Evolutionary conservation across 352 stramenopile species (phyloP).

Genomic region (Phytopythium chamaehyphon): DNA sequence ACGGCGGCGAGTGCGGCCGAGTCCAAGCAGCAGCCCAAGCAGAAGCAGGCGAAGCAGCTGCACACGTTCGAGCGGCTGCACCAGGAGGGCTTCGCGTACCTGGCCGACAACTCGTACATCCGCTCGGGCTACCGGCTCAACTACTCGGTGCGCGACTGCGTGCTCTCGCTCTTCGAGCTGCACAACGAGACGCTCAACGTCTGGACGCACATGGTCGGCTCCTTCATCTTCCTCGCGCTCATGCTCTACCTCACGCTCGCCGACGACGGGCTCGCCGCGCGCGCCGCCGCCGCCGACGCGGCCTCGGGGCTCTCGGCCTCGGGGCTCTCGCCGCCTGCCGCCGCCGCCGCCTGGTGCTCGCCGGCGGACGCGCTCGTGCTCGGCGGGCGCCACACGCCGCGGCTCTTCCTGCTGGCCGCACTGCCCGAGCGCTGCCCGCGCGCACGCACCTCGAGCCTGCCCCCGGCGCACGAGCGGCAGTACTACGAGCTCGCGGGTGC

Average conservation of each 20-base stretch:
- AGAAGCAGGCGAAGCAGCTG: conserved; percentile 19
- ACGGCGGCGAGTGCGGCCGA: no score
- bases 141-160: conserved; percentile 77
- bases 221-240: conserved; percentile 79
- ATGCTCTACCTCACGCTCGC: conserved; percentile 72
- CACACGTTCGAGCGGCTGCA: conserved; percentile 78
- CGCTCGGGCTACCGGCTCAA: conserved; percentile 78
- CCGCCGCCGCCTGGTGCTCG: background rate
- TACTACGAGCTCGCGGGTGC: conserved; percentile 80
- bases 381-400: conserved; percentile 44
- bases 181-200: conserved; percentile 90
- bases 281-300: background rate
- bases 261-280: conserved; percentile 31
- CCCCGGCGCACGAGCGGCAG: conserved; percentile 25
- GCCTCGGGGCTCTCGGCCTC: conserved; percentile 7
- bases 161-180: conserved; percentile 79
- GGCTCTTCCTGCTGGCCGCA: conserved; percentile 33
- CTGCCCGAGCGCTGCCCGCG: conserved; percentile 42
- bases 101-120: conserved; percentile 88
- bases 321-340: conserved; percentile 12
- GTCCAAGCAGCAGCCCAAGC: background rate
- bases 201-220: conserved; percentile 85
- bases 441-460: conserved; percentile 5
- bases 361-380: conserved; percentile 25
- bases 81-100: conserved; percentile 72